Percentiles rank a stretch among this genome's conserved stretches.
Evolutionary conservation across 2,329 filamentous ascomycete genomes (phyloP).

Genomic region (Alternaria incomplexa): DNA sequence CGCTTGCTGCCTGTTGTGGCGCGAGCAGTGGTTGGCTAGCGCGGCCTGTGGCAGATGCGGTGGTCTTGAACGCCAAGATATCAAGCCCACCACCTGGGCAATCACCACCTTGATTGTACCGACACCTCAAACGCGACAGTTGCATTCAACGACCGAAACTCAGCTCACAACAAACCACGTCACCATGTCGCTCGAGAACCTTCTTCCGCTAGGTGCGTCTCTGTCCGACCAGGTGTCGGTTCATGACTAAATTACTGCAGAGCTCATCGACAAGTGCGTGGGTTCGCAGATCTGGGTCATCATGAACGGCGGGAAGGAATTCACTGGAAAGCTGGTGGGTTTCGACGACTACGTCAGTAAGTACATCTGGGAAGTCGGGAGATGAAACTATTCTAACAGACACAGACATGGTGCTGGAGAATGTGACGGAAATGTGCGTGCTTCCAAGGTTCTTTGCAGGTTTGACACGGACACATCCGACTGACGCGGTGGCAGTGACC

Average conservation of each 20-base stretch:
- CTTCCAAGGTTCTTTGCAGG: not conserved
- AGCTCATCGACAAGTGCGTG: slow-evolving; percentile 98
- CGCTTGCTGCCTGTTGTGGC: slow-evolving; percentile 26
- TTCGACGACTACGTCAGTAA: slow-evolving; percentile 99
- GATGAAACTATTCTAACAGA: not conserved
- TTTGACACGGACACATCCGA: not conserved
- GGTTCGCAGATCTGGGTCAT: slow-evolving; percentile 98
- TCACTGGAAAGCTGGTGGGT: slow-evolving; percentile 89
- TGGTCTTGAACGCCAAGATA: slow-evolving; percentile 25
- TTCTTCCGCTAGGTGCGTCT: slow-evolving; percentile 40
- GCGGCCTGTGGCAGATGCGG: slow-evolving; percentile 9
- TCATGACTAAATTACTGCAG: slow-evolving; percentile 57
- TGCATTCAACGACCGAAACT: not conserved
- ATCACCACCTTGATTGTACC: slow-evolving; percentile 15
- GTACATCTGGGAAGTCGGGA: slow-evolving; percentile 54
- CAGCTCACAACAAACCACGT: not conserved
- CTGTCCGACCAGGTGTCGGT: not conserved
- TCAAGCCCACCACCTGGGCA: slow-evolving; percentile 12
- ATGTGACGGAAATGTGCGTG: slow-evolving; percentile 92
- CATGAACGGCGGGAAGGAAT: slow-evolving; percentile 99
- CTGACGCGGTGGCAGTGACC: slow-evolving; percentile 70
- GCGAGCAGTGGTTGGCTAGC: slow-evolving; percentile 21
- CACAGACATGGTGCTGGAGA: slow-evolving; percentile 97
- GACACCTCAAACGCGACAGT: slow-evolving; percentile 9
- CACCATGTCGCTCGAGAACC: slow-evolving; percentile 37